Evolutionary conservation across 2,329 filamentous ascomycete genomes (phyloP), one percentile per base, ranked within the genome.

Genomic region (Reticulascus tulasneorum): DNA sequence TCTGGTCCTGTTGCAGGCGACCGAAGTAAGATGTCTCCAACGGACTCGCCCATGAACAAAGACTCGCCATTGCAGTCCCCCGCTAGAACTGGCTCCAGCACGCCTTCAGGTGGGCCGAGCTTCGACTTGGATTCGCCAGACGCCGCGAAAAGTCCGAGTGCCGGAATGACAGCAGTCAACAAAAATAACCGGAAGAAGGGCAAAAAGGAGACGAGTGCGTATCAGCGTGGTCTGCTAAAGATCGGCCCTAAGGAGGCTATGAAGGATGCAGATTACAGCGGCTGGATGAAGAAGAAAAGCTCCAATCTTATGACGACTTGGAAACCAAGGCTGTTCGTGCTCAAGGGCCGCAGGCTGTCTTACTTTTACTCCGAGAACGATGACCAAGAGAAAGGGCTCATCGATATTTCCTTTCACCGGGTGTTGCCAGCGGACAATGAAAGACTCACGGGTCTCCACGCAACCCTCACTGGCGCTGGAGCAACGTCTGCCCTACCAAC

Each of bases 271-370:
- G 91, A 98, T 55, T 97, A 95, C 59, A 91, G 84, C 52, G 93
- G 93, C 2, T 98, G 93, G 93, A 98, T 98, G 93, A 97, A 93
- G 71, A 98, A 98, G 74, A 90, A 94, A 63, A 95, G 88, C 41
- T 91, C 88, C 2, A 93, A 91, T 53, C 71, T 97, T 22, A 95
- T 98, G 83, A 89, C 89, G 3, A 95, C 90, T 2, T 98, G 93
- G 93, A 98, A 97, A 56, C 86, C 90, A 10, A 82, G 93, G 10
- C 73, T 97, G n/a, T 98, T 98, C 55, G 83, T 98, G 7, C 77
- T 98, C 39, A 90, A 89, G 53, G 93, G 93, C 20, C 82, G 91
- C 34, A 82, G 93, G 5, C 69, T 98, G 20, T 89, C 90, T 1
- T 98, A 98, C 66, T 98, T 94, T 64, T 98, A 98, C 59, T 86